phyloP scores from a whole-genome alignment of 768 basidiomycete species.

The Lactarius trivialis region DNA sequence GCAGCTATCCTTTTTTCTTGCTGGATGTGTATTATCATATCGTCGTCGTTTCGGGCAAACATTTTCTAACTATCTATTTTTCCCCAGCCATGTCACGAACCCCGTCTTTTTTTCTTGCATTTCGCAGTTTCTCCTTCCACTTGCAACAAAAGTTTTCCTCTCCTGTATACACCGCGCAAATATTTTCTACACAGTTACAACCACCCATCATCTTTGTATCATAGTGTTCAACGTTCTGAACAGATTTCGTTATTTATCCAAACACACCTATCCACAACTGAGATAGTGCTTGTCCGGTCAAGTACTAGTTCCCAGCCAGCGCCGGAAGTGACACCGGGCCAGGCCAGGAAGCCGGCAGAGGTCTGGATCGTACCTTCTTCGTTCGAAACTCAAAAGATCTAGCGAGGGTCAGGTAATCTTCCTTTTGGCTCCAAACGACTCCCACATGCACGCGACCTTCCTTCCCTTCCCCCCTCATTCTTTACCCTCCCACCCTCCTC shows the following conservation, averaged over 20 bases:
- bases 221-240: background rate
- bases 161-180: slow-evolving; percentile 6
- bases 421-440: background rate
- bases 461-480: background rate
- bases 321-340: background rate
- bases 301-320: background rate
- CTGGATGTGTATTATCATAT: slow-evolving; percentile 1
- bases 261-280: background rate
- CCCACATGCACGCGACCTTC: background rate
- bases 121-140: slow-evolving; percentile 2
- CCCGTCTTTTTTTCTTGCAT: background rate
- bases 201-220: slow-evolving; percentile 15
- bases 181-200: slow-evolving; percentile 7
- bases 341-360: background rate
- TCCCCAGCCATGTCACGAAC: background rate
- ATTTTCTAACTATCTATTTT: slow-evolving; percentile 13
- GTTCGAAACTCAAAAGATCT: background rate
- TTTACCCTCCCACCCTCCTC: background rate
- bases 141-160: background rate
- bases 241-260: background rate
- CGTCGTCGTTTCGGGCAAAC: background rate
- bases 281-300: background rate
- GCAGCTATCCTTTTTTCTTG: slow-evolving; percentile 1
- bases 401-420: background rate
- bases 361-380: background rate